Evolutionary conservation across 2,329 filamentous ascomycete species (phyloP).

Genomic region (Shiraia bambusicola): DNA sequence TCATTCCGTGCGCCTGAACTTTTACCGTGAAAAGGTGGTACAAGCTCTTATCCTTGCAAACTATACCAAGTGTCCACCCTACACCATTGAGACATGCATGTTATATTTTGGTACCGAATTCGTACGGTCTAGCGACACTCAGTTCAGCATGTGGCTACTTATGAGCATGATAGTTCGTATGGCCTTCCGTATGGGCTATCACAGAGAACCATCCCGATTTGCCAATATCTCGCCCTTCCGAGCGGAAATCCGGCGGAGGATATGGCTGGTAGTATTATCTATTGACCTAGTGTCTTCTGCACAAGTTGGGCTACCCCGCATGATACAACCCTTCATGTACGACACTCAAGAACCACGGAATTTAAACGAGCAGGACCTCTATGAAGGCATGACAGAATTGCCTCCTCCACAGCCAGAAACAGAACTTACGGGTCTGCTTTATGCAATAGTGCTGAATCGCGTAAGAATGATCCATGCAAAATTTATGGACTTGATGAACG

Average conservation of each 20-base stretch:
- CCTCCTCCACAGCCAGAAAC: constrained; percentile 31
- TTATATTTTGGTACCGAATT: constrained; percentile 35
- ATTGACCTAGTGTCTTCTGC: constrained; percentile 44
- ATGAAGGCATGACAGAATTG: constrained; percentile 38
- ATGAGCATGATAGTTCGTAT: constrained; percentile 36
- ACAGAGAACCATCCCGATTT: constrained; percentile 45
- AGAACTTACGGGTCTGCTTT: constrained; percentile 30
- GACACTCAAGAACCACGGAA: constrained; percentile 47
- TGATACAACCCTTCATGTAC: constrained; percentile 41
- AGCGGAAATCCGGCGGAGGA: constrained; percentile 60
- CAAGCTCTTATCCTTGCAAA: constrained; percentile 38
- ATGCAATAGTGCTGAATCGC: constrained; percentile 28
- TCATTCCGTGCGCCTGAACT: constrained; percentile 24
- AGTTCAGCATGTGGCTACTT: constrained; percentile 33
- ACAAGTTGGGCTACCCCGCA: constrained; percentile 44
- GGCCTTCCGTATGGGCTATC: constrained; percentile 46
- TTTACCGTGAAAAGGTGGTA: constrained; percentile 36
- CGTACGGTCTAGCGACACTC: constrained; percentile 30
- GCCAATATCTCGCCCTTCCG: constrained; percentile 54
- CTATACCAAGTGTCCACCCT: constrained; percentile 39
- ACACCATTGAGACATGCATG: constrained; percentile 34
- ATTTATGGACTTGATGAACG: constrained; percentile 33
- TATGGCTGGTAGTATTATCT: constrained; percentile 58
- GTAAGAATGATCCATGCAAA: constrained; percentile 27
- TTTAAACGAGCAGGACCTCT: constrained; percentile 45